Evolutionary conservation across 768 basidiomycete species (phyloP).

Genomic region (Coprinopsis marcescibilis): DNA sequence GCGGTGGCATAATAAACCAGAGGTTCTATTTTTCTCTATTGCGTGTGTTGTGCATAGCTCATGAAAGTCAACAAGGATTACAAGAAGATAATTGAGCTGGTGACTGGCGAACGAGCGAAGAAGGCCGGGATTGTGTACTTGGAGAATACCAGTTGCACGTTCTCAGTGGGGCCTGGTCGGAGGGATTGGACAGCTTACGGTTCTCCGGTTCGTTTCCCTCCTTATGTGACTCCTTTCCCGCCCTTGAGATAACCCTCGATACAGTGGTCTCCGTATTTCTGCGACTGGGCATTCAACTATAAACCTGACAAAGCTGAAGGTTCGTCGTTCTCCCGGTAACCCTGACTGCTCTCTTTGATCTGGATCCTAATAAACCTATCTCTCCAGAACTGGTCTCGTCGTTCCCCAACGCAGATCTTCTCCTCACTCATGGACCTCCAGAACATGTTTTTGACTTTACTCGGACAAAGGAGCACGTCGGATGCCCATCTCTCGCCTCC

Average conservation of each 20-base stretch:
- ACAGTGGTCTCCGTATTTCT: conserved; percentile 44
- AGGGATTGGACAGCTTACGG: conserved; percentile 60
- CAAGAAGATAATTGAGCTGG: conserved; percentile 24
- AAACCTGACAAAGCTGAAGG: conserved; percentile 29
- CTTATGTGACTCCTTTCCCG: too few relatives aligned
- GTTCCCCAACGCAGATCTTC: conserved; percentile 35
- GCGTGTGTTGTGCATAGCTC: too few relatives aligned
- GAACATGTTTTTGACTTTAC: conserved; percentile 44
- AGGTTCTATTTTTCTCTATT: conserved; percentile 21
- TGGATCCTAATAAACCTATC: neutral
- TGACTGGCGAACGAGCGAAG: conserved; percentile 28
- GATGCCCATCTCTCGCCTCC: conserved; percentile 45
- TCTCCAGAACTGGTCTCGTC: conserved; percentile 24
- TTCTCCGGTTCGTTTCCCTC: conserved; percentile 48
- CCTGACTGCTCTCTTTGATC: neutral
- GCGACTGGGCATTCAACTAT: conserved; percentile 52
- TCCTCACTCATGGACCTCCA: conserved; percentile 62
- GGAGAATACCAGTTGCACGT: conserved; percentile 38
- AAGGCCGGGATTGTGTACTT: conserved; percentile 50
- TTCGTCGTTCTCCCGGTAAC: conserved; percentile 12
- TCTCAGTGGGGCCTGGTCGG: conserved; percentile 32
- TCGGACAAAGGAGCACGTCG: conserved; percentile 30
- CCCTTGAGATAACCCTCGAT: too few relatives aligned
- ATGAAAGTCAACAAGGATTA: too few relatives aligned
- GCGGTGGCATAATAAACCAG: conserved; percentile 25